A percentile compares a stretch with the other conserved stretches of the same genome.
Evolutionary conservation across 768 basidiomycete genomes (phyloP).

Genomic region (Ephemerocybe angulata): DNA sequence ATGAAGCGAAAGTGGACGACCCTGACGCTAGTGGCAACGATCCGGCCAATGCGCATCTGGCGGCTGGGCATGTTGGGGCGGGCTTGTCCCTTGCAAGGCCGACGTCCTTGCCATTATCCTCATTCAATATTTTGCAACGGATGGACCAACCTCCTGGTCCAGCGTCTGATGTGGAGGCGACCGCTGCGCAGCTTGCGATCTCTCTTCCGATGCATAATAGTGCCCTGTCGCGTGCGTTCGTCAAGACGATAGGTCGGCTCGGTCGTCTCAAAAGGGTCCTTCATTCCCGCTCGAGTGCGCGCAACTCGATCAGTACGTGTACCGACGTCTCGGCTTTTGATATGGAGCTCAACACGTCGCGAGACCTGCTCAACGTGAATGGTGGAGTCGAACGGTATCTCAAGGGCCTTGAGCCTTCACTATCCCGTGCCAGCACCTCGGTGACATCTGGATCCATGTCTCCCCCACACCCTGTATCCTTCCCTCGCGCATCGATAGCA

Average conservation of each 20-base stretch:
- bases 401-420: constrained; percentile 43
- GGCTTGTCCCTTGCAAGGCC: constrained; percentile 37
- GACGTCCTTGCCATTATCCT: constrained; percentile 47
- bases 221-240: constrained; percentile 69
- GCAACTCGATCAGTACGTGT: constrained; percentile 30
- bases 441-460: neutral
- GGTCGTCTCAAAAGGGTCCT: constrained; percentile 82
- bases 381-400: constrained; percentile 68
- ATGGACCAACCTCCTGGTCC: constrained; percentile 42
- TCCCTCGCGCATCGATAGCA: neutral
- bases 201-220: constrained; percentile 55
- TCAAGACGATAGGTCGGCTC: constrained; percentile 77
- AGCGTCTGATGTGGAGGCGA: constrained; percentile 18
- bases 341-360: constrained; percentile 51
- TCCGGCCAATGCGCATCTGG: constrained; percentile 47
- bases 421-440: neutral
- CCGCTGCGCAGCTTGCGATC: constrained; percentile 37
- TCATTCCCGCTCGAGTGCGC: constrained; percentile 39
- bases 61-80: constrained; percentile 33
- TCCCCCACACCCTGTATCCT: neutral
- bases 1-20: constrained; percentile 36
- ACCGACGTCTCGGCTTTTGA: constrained; percentile 68
- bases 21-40: constrained; percentile 33
- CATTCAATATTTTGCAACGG: constrained; percentile 62
- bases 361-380: constrained; percentile 57